A percentile compares a stretch with the other conserved stretches of the same genome.
Conservation (phyloP, 768 basidiomycete species). For the Kwoniella mangroviensis region DNA sequence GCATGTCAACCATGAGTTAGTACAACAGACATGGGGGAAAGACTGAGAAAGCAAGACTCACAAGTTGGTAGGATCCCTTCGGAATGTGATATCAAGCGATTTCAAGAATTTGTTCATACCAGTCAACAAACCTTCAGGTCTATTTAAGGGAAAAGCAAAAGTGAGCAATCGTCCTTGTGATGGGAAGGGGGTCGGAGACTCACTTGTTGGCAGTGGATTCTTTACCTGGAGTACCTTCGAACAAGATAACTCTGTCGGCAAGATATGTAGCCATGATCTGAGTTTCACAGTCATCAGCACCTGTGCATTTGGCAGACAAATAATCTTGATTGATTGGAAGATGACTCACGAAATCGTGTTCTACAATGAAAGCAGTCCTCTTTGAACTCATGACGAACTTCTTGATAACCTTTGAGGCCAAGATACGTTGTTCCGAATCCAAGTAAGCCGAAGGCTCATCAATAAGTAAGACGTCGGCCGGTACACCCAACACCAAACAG, state of each 20-base stretch:
- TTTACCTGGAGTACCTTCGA: slow-evolving; percentile 71
- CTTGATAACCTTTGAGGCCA: slow-evolving; percentile 97
- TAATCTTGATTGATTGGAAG: neutral
- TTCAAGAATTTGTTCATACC: slow-evolving; percentile 99
- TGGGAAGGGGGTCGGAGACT: slow-evolving; percentile 52
- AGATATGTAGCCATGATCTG: slow-evolving; percentile 98
- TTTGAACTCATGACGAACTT: slow-evolving; percentile 95
- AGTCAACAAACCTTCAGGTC: slow-evolving; percentile 89
- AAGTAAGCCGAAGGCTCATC: slow-evolving; percentile 81
- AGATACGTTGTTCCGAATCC: slow-evolving; percentile 99
- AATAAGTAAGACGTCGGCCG: slow-evolving; percentile 80
- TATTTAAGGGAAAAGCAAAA: slow-evolving; percentile 50
- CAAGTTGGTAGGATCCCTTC: slow-evolving; percentile 82
- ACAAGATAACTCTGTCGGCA: slow-evolving; percentile 73
- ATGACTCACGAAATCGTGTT: slow-evolving; percentile 84
- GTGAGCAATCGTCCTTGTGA: neutral
- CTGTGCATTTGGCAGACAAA: neutral
- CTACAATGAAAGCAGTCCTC: slow-evolving; percentile 97
- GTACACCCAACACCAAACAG: slow-evolving; percentile 80
- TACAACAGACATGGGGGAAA: neutral
- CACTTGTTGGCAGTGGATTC: slow-evolving; percentile 88
- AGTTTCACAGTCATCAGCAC: slow-evolving; percentile 5
- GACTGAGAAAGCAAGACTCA: slow-evolving; percentile 23
- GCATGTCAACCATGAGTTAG: too few species aligned
- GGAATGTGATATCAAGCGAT: slow-evolving; percentile 95